Evolutionary conservation across 257 asterid species (phyloP).

Genomic region (Jasminum sambac): DNA sequence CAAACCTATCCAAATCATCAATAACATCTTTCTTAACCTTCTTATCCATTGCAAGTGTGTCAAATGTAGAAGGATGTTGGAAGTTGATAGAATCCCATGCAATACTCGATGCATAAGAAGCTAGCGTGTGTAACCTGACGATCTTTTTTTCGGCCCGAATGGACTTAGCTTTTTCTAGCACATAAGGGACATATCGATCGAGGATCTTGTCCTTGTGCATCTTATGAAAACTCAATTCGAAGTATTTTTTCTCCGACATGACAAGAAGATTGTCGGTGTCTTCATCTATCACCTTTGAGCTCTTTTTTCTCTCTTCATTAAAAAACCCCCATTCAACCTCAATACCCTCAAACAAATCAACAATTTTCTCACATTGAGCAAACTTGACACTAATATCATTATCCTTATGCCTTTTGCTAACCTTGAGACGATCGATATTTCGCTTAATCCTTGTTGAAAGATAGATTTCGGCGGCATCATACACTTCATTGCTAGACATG

Average conservation of each 20-base stretch:
- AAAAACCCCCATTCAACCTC: slow-evolving; percentile 50
- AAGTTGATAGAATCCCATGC: slow-evolving; percentile 63
- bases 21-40: slow-evolving; percentile 31
- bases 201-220: slow-evolving; percentile 41
- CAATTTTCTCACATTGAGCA: slow-evolving; percentile 47
- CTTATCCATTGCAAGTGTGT: slow-evolving; percentile 60
- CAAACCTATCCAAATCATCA: slow-evolving; percentile 63
- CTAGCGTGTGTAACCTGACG: slow-evolving; percentile 48
- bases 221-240: slow-evolving; percentile 55
- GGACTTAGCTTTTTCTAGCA: slow-evolving; percentile 39
- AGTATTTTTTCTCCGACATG: slow-evolving; percentile 41
- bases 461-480: slow-evolving; percentile 54
- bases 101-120: slow-evolving; percentile 2
- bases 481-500: slow-evolving; percentile 52
- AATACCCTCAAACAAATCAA: slow-evolving; percentile 44
- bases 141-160: slow-evolving; percentile 40
- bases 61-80: slow-evolving; percentile 74
- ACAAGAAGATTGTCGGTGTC: slow-evolving; percentile 12
- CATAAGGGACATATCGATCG: slow-evolving; percentile 47
- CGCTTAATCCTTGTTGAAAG: slow-evolving; percentile 48
- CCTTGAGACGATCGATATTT: slow-evolving; percentile 46
- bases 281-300: slow-evolving; percentile 30
- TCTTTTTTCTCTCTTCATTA: slow-evolving; percentile 29
- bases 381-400: slow-evolving; percentile 36
- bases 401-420: slow-evolving; percentile 54